A percentile compares a stretch with the other conserved stretches of the same genome.
phyloP scores from a whole-genome alignment of 768 basidiomycete genomes.

The Albatrellus ellisii region DNA sequence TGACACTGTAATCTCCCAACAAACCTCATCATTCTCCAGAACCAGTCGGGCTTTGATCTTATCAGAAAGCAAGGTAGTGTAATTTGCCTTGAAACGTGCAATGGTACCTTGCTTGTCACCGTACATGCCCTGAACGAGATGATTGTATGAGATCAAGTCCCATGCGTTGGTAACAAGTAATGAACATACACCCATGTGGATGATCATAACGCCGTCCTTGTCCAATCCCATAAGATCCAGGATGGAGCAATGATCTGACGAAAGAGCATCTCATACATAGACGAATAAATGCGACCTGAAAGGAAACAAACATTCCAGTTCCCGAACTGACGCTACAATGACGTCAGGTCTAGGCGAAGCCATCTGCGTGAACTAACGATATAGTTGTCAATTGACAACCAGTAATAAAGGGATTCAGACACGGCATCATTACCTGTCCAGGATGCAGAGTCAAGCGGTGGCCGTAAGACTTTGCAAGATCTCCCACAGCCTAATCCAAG shows the following conservation, averaged over 20 bases:
- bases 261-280: background rate
- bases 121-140: slow-evolving; percentile 47
- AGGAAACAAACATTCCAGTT: slow-evolving; percentile 40
- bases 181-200: slow-evolving; percentile 60
- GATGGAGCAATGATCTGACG: slow-evolving; percentile 67
- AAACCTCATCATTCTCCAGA: slow-evolving; percentile 89
- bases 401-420: background rate
- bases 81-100: slow-evolving; percentile 58
- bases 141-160: background rate
- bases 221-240: slow-evolving; percentile 74
- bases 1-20: slow-evolving; percentile 6
- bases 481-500: slow-evolving; percentile 21
- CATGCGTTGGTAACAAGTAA: slow-evolving; percentile 11
- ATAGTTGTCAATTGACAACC: background rate
- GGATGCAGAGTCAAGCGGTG: slow-evolving; percentile 80
- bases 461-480: slow-evolving; percentile 31
- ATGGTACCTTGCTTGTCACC: slow-evolving; percentile 66
- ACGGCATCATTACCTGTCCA: slow-evolving; percentile 57
- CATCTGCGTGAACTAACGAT: slow-evolving; percentile 46
- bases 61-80: slow-evolving; percentile 40
- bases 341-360: slow-evolving; percentile 71
- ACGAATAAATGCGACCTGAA: background rate
- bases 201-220: slow-evolving; percentile 78
- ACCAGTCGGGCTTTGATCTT: slow-evolving; percentile 64
- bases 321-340: slow-evolving; percentile 61